Evolutionary conservation across 2,329 filamentous ascomycete genomes (phyloP).

Genomic region (Tolypocladium pustulatum): DNA sequence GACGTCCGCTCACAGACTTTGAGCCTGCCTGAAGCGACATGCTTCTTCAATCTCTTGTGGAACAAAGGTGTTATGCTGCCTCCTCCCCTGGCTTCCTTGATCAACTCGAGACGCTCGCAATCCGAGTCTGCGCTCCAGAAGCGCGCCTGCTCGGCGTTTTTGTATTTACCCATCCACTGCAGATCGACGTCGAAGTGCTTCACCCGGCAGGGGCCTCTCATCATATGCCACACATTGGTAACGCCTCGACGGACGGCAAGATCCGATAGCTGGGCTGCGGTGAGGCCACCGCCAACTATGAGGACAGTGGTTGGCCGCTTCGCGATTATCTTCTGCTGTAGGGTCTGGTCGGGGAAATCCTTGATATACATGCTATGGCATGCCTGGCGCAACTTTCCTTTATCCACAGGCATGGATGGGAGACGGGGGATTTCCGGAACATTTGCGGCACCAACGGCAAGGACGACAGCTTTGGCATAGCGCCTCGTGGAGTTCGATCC

Average conservation of each 20-base stretch:
- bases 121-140: conserved; percentile 71
- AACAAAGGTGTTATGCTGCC: conserved; percentile 67
- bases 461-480: conserved; percentile 52
- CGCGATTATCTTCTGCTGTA: conserved; percentile 41
- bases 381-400: conserved; percentile 25
- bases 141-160: conserved; percentile 63
- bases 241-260: conserved; percentile 55
- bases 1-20: conserved; percentile 47
- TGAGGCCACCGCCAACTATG: conserved; percentile 65
- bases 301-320: conserved; percentile 49
- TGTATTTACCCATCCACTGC: conserved; percentile 74
- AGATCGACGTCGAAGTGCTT: conserved; percentile 73
- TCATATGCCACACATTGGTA: conserved; percentile 57
- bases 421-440: conserved; percentile 36
- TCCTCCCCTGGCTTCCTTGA: conserved; percentile 56
- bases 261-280: conserved; percentile 64
- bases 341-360: conserved; percentile 41
- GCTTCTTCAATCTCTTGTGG: conserved; percentile 53
- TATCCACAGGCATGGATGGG: conserved; percentile 18
- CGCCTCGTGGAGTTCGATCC: conserved; percentile 42
- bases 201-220: conserved; percentile 48
- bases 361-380: conserved; percentile 58
- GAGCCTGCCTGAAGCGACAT: conserved; percentile 40
- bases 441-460: conserved; percentile 62
- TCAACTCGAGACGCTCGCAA: conserved; percentile 55